phyloP scores from a whole-genome alignment of 2,329 filamentous ascomycete species.

The Xylariaceae sp. region DNA sequence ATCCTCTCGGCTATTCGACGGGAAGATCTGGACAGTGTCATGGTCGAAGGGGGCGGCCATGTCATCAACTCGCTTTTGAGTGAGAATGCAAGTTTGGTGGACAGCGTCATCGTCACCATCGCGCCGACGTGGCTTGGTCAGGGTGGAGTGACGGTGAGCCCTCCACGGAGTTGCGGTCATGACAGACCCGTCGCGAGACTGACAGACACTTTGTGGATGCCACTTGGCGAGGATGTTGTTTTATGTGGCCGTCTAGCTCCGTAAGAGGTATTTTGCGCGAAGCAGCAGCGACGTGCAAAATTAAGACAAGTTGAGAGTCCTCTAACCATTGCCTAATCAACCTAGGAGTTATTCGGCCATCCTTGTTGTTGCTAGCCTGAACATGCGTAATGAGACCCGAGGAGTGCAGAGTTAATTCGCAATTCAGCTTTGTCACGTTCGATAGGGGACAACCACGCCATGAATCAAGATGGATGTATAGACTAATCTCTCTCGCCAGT shows the following conservation, averaged over 20 bases:
- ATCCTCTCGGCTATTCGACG: conserved; percentile 54
- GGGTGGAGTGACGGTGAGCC: conserved; percentile 74
- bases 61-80: conserved; percentile 77
- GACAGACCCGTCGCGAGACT: conserved; percentile 59
- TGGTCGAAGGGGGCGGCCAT: conserved; percentile 83
- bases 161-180: conserved; percentile 49
- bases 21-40: conserved; percentile 68
- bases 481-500: too few species aligned
- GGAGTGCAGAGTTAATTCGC: too few species aligned
- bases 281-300: not conserved
- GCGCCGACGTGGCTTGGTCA: conserved; percentile 85
- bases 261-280: conserved; percentile 34
- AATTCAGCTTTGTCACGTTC: too few species aligned
- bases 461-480: too few species aligned
- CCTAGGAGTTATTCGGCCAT: conserved; percentile 1
- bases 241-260: conserved; percentile 62
- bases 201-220: conserved; percentile 64
- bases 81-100: conserved; percentile 55
- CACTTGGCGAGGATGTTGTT: conserved; percentile 77
- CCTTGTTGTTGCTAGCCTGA: too few species aligned
- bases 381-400: too few species aligned
- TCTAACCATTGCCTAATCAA: conserved; percentile 3
- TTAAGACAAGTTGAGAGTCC: not conserved
- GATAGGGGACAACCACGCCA: too few species aligned
- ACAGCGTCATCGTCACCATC: conserved; percentile 80